Percentiles rank a stretch among this genome's conserved stretches.
Conservation (phyloP, 495 filamentous ascomycete species). For the Penicillium roqueforti region DNA sequence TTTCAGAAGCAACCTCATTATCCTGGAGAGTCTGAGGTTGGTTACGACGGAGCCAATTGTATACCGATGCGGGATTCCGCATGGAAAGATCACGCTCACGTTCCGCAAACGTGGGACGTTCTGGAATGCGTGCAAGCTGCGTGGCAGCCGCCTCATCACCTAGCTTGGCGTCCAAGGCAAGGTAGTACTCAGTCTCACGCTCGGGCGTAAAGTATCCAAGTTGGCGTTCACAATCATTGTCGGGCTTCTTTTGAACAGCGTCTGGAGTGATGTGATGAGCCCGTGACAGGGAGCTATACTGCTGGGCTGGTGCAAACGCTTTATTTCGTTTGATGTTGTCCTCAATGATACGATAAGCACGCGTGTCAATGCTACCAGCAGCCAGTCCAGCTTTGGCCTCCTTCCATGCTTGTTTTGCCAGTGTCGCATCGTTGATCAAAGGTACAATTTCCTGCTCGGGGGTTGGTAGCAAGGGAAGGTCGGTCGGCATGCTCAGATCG, state of each 20-base stretch:
- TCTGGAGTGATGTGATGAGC: conserved; percentile 28
- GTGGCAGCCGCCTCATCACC: conserved; percentile 43
- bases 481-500: conserved; percentile 46
- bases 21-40: conserved; percentile 80
- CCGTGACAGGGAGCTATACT: conserved; percentile 32
- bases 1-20: conserved; percentile 62
- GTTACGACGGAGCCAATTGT: conserved; percentile 84
- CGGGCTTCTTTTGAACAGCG: conserved; percentile 11
- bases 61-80: conserved; percentile 77
- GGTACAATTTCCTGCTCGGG: conserved; percentile 39
- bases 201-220: conserved; percentile 66
- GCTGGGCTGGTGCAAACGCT: conserved; percentile 34
- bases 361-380: conserved; percentile 36
- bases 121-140: conserved; percentile 36
- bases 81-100: conserved; percentile 58
- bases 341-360: conserved; percentile 39
- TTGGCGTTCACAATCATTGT: conserved; percentile 22
- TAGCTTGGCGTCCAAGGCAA: conserved; percentile 63
- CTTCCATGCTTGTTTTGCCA: conserved; percentile 37
- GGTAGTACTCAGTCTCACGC: conserved; percentile 76
- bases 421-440: conserved; percentile 34
- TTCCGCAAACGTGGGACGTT: conserved; percentile 40
- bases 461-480: conserved; percentile 35
- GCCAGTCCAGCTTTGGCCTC: conserved; percentile 44
- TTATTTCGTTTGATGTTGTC: conserved; percentile 36